Conservation (phyloP, 257 asterid genomes). For the Avicennia marina region DNA sequence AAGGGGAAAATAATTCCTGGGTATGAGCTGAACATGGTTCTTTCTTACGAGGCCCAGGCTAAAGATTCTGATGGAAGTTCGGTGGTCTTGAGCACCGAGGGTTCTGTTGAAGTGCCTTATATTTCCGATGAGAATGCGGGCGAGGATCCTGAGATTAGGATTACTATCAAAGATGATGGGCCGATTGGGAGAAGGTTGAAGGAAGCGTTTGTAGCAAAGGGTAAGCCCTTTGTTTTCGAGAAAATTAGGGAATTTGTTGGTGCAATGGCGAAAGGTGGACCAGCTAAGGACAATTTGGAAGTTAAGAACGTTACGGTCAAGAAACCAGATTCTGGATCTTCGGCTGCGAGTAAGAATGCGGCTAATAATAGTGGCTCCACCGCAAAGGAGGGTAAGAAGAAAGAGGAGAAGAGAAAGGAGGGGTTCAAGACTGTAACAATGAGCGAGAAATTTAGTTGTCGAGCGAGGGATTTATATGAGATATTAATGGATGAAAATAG, state of each 20-base stretch:
- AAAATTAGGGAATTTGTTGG: conserved; percentile 53
- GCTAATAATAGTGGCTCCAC: not conserved
- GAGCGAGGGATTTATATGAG: conserved; percentile 78
- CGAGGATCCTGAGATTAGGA: conserved; percentile 70
- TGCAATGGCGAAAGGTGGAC: conserved; percentile 82
- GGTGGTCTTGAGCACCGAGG: conserved; percentile 46
- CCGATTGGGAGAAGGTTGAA: conserved; percentile 61
- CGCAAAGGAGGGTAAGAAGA: conserved; percentile 38
- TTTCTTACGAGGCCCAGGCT: conserved; percentile 77
- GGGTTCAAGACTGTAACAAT: conserved; percentile 85
- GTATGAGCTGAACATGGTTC: conserved; percentile 55
- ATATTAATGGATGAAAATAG: conserved; percentile 93
- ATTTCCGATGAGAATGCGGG: conserved; percentile 93
- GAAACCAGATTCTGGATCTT: conserved; percentile 26
- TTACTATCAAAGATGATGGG: conserved; percentile 74
- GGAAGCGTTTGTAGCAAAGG: conserved; percentile 70
- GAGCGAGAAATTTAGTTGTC: conserved; percentile 79
- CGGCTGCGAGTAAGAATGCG: conserved; percentile 9
- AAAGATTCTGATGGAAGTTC: conserved; percentile 53
- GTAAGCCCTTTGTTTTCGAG: conserved; percentile 73
- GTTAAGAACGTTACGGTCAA: conserved; percentile 40
- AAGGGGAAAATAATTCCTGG: conserved; percentile 92
- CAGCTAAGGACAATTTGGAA: conserved; percentile 82
- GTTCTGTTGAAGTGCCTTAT: conserved; percentile 75
- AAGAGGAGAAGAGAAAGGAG: conserved; percentile 57